These are phyloP conservation scores for Globisporangium echinulatum DNA, from an alignment of 352 stramenopile species.

Conservation along the genomic window DNA sequence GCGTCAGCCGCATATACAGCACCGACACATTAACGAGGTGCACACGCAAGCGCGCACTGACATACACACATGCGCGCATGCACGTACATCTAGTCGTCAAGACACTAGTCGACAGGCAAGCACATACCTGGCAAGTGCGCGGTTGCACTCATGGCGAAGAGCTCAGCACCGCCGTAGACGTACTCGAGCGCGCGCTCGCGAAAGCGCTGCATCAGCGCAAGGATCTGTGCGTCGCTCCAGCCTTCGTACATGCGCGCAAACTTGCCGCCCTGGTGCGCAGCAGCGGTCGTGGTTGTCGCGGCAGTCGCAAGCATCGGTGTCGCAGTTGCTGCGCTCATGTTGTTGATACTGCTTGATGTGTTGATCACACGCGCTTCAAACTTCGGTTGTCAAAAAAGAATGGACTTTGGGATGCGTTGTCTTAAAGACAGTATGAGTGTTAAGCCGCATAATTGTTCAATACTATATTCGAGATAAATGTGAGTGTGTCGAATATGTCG, in stretches of 20 bases:
- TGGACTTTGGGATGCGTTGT: no score
- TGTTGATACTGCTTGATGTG: no score
- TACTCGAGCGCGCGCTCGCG: slow-evolving; percentile 48
- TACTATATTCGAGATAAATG: no score
- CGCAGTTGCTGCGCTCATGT: background rate
- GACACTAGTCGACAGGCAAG: background rate
- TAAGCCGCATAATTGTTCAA: no score
- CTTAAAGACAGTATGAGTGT: no score
- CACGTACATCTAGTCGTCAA: background rate
- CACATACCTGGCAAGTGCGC: slow-evolving; percentile 31
- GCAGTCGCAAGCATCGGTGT: background rate
- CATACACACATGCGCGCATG: background rate
- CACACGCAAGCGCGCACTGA: background rate
- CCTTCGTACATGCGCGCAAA: slow-evolving; percentile 21
- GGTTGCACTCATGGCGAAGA: slow-evolving; percentile 36
- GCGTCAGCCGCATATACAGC: background rate
- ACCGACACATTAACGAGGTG: background rate
- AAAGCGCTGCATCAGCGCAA: slow-evolving; percentile 42
- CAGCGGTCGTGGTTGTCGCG: background rate
- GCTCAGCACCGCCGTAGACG: slow-evolving; percentile 43
- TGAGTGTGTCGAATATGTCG: no score
- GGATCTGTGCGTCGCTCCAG: slow-evolving; percentile 50
- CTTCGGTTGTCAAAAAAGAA: no score
- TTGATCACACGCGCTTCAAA: no score
- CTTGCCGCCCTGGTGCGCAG: slow-evolving; percentile 14